phyloP scores from a whole-genome alignment of 1,139 yeast genomes.

The Kodamaea arcana region DNA sequence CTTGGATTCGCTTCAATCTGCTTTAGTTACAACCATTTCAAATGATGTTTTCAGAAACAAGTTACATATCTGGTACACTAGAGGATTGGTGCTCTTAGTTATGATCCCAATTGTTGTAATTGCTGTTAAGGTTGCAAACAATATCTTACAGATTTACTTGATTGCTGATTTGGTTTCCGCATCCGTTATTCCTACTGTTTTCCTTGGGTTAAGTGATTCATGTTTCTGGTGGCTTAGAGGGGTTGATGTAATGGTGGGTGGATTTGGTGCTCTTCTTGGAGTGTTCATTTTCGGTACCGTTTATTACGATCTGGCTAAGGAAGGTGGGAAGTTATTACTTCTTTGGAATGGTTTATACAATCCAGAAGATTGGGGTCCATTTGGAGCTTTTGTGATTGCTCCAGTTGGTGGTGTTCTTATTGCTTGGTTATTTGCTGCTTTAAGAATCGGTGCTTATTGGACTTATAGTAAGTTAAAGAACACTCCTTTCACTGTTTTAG shows the following conservation, averaged over 20 bases:
- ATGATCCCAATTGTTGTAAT: slow-evolving; percentile 85
- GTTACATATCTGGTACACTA: slow-evolving; percentile 59
- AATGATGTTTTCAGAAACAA: slow-evolving; percentile 86
- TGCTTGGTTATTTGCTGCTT: slow-evolving; percentile 48
- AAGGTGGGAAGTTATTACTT: slow-evolving; percentile 74
- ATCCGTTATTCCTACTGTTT: slow-evolving; percentile 79
- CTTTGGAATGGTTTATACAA: slow-evolving; percentile 77
- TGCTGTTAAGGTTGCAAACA: slow-evolving; percentile 75
- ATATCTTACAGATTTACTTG: slow-evolving; percentile 79
- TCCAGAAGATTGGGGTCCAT: slow-evolving; percentile 84
- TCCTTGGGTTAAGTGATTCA: slow-evolving; percentile 67
- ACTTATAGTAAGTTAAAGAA: slow-evolving; percentile 36
- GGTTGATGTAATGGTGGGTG: slow-evolving; percentile 77
- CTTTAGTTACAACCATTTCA: slow-evolving; percentile 82
- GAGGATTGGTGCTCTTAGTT: slow-evolving; percentile 67
- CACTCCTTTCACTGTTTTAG: slow-evolving; percentile 53
- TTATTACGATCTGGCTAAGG: slow-evolving; percentile 64
- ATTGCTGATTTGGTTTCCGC: slow-evolving; percentile 89
- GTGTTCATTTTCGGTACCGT: slow-evolving; percentile 82
- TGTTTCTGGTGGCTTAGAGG: slow-evolving; percentile 71
- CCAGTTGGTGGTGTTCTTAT: slow-evolving; percentile 75
- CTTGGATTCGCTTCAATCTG: slow-evolving; percentile 85
- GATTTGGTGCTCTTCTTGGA: slow-evolving; percentile 73
- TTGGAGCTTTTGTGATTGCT: slow-evolving; percentile 91
- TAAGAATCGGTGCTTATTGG: slow-evolving; percentile 43